These are phyloP conservation scores for Paramecium primaurelia DNA, from an alignment of 73 alveolate genomes.

Conservation along the genomic window DNA sequence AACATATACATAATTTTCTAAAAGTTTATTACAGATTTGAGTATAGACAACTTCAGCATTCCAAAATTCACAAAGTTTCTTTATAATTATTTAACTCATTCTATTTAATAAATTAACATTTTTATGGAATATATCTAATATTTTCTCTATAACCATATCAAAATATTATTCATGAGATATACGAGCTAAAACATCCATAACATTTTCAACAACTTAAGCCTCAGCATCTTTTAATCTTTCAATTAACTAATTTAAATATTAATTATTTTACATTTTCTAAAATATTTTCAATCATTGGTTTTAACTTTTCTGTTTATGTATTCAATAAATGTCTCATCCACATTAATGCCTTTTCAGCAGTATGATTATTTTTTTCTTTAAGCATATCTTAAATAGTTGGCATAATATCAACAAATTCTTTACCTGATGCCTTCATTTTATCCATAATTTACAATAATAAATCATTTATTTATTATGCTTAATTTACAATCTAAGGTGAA, in stretches of 20 bases:
- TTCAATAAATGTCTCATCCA: constrained; percentile 41
- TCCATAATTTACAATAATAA: neutral
- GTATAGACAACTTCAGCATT: constrained; percentile 31
- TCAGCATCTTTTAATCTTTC: constrained; percentile 49
- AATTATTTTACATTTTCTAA: neutral
- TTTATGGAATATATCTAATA: neutral
- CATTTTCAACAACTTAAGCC: neutral
- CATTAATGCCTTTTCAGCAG: constrained; percentile 30
- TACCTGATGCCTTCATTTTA: neutral
- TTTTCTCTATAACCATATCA: constrained; percentile 30
- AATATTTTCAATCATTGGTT: constrained; percentile 40
- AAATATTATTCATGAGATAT: constrained; percentile 41
- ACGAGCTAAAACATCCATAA: constrained; percentile 28
- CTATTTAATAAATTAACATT: neutral
- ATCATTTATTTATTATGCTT: neutral
- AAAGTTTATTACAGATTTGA: neutral
- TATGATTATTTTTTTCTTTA: neutral
- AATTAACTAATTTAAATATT: neutral
- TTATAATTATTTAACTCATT: constrained; percentile 18
- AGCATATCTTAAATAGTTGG: constrained; percentile 42
- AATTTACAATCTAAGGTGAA: neutral
- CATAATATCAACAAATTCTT: constrained; percentile 43
- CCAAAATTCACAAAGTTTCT: constrained; percentile 10
- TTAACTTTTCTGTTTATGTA: neutral
- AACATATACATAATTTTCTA: neutral